A percentile compares a stretch with the other conserved stretches of the same genome.
phyloP scores from a whole-genome alignment of 1,139 yeast genomes.

The Diutina catenulata region DNA sequence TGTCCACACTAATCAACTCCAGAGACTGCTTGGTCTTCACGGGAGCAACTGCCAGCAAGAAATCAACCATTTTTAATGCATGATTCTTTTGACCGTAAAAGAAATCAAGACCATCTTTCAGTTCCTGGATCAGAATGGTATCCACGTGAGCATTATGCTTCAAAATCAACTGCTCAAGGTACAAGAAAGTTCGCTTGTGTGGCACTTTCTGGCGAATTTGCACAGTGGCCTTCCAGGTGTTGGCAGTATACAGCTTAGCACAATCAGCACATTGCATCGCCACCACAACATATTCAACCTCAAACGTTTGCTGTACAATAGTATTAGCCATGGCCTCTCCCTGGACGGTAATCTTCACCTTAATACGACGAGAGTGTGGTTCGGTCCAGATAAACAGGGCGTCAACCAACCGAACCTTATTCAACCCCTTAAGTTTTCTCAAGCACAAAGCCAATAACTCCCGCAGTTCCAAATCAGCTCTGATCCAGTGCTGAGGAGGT shows the following conservation, averaged over 20 bases:
- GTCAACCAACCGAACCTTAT: slow-evolving; percentile 80
- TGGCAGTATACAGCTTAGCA: slow-evolving; percentile 90
- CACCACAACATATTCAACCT: slow-evolving; percentile 85
- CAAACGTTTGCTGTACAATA: slow-evolving; percentile 88
- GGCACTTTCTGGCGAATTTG: slow-evolving; percentile 96
- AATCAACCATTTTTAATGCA: slow-evolving; percentile 89
- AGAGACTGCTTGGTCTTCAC: slow-evolving; percentile 75
- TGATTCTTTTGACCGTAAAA: slow-evolving; percentile 82
- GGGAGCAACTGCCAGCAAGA: slow-evolving; percentile 81
- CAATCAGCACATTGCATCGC: slow-evolving; percentile 99
- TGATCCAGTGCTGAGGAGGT: slow-evolving; percentile 91
- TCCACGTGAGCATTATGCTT: slow-evolving; percentile 92
- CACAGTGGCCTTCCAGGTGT: slow-evolving; percentile 96
- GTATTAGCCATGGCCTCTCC: slow-evolving; percentile 94
- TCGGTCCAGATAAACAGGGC: slow-evolving; percentile 98
- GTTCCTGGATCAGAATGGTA: slow-evolving; percentile 85
- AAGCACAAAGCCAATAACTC: slow-evolving; percentile 86
- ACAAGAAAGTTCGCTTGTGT: slow-evolving; percentile 91
- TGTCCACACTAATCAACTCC: slow-evolving; percentile 85
- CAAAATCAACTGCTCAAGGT: slow-evolving; percentile 86
- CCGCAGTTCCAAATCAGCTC: slow-evolving; percentile 83
- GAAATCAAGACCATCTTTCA: slow-evolving; percentile 91
- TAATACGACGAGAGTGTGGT: slow-evolving; percentile 93
- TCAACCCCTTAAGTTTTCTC: slow-evolving; percentile 78
- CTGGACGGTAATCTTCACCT: slow-evolving; percentile 85